Evolutionary conservation across 441 rosid species (phyloP).

Genomic region (Populus hybrid): DNA sequence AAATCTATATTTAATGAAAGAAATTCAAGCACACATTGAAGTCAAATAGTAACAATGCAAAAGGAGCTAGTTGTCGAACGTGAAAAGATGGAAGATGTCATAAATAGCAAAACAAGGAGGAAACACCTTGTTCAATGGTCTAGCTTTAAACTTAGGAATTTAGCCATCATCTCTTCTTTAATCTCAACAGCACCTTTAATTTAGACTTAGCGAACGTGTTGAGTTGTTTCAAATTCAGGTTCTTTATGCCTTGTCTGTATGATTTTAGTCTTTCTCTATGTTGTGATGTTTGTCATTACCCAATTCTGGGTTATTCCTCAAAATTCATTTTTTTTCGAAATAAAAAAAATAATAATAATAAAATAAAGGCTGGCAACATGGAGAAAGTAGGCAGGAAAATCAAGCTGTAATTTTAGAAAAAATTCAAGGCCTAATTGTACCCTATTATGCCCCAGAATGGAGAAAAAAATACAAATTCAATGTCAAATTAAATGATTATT

Average conservation of each 20-base stretch:
- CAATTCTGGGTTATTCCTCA: too few species aligned
- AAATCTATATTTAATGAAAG: slow-evolving; percentile 44
- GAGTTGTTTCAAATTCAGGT: slow-evolving; percentile 89
- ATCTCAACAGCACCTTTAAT: slow-evolving; percentile 83
- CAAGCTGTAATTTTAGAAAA: too few species aligned
- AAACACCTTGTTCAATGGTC: slow-evolving; percentile 83
- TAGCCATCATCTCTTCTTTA: slow-evolving; percentile 98
- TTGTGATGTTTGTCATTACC: too few species aligned
- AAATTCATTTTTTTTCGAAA: too few species aligned
- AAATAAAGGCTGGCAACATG: too few species aligned
- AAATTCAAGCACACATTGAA: not conserved
- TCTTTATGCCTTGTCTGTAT: slow-evolving; percentile 88
- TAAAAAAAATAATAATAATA: too few species aligned
- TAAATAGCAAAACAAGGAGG: slow-evolving; percentile 3
- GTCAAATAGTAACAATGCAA: not conserved
- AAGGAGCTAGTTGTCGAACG: not conserved
- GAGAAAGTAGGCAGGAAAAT: too few species aligned
- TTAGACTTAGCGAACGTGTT: slow-evolving; percentile 66
- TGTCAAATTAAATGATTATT: too few species aligned
- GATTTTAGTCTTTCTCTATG: slow-evolving; percentile 59
- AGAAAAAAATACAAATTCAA: too few species aligned
- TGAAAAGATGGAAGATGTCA: not conserved
- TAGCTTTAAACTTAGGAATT: slow-evolving; percentile 93
- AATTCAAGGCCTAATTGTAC: too few species aligned
- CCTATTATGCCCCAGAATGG: too few species aligned